Conservation (phyloP, 2,329 filamentous ascomycete species). For the Calonectria pseudoreteaudii region DNA sequence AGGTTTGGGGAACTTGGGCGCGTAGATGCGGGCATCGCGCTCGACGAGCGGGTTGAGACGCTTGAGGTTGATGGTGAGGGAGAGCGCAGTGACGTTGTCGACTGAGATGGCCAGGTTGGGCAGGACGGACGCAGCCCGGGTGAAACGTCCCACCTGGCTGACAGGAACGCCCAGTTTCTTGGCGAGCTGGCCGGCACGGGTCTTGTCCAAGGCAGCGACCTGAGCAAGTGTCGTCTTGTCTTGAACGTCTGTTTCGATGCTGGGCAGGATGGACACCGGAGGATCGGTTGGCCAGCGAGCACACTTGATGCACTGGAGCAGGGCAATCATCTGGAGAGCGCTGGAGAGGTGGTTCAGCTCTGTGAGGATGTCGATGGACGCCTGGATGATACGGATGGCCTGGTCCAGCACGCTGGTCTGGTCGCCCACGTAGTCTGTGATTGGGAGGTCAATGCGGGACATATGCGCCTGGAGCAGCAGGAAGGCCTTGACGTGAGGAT, state of each 20-base stretch:
- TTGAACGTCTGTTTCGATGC: slow-evolving; percentile 64
- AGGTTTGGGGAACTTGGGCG: slow-evolving; percentile 91
- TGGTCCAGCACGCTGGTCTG: slow-evolving; percentile 92
- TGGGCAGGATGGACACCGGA: slow-evolving; percentile 82
- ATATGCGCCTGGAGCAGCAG: slow-evolving; percentile 95
- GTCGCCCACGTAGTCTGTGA: slow-evolving; percentile 97
- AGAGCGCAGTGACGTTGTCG: slow-evolving; percentile 69
- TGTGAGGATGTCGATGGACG: slow-evolving; percentile 91
- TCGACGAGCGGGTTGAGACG: slow-evolving; percentile 76
- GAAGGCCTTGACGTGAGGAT: slow-evolving; percentile 97
- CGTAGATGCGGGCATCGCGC: slow-evolving; percentile 80
- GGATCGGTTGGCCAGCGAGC: slow-evolving; percentile 91
- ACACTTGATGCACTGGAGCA: slow-evolving; percentile 93
- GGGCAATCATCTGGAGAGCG: slow-evolving; percentile 82
- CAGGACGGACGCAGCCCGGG: slow-evolving; percentile 72
- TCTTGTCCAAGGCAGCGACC: slow-evolving; percentile 51
- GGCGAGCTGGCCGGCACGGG: slow-evolving; percentile 57
- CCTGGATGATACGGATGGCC: slow-evolving; percentile 96
- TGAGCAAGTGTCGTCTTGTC: slow-evolving; percentile 57
- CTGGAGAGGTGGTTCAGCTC: slow-evolving; percentile 87
- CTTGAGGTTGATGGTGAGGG: slow-evolving; percentile 72
- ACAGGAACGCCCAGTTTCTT: slow-evolving; percentile 63
- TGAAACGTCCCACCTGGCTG: slow-evolving; percentile 59
- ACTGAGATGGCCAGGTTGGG: slow-evolving; percentile 76
- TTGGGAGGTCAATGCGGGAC: slow-evolving; percentile 90